Base-by-base conservation (phyloP, 1,139 yeast species). In the Taphrina populina region DNA sequence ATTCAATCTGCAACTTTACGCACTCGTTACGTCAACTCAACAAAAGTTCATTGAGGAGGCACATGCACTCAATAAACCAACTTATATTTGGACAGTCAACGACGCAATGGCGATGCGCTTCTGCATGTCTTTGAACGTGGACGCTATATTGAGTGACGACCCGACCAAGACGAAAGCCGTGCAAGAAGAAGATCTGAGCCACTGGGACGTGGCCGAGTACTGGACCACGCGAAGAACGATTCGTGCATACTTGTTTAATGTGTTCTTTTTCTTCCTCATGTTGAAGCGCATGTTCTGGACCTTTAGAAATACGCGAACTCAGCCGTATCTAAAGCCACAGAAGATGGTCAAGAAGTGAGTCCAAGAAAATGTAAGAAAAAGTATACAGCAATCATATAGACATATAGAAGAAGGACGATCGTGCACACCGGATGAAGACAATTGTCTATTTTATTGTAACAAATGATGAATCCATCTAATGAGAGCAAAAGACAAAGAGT, bases 81-180 rank as follows among this genome's bases (percentile, higher is more conserved):
- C 87, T 13, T 87, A 81, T 69, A 71, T 85, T 19, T 90, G 97
- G 97, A 90, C 97, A 0, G 76, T 88, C 41, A 90, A 90, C 67
- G 64, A 69, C 19, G 66, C 67, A 8, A 63, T 65, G 21, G 70
- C 71, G 37, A 72, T 76, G 73, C 66, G 72, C 49, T 73, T 76
- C 71, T 49, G 54, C 34, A 70, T 73, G 13, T 73, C 71, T 41
- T 64, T 74, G 6, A 81, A 83, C 56, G 73, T 79, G 55, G 77
- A 79, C 59, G 92, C 88, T 1, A 70, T 83, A 8, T 73, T 84
- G 54, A 74, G 83, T 2, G 92, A 84, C 67, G 70, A 72, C 60
- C 88, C 88, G 29, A 39, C 29, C 15, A 29, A 26, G 69, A 36
- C 45, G 19, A 39, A 29, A 23, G 15, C 23, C 20, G 41, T 45